Evolutionary conservation across 805 yeast genomes (phyloP), one percentile per base, ranked within the genome.

Genomic region (Monosporozyma aquatica): DNA sequence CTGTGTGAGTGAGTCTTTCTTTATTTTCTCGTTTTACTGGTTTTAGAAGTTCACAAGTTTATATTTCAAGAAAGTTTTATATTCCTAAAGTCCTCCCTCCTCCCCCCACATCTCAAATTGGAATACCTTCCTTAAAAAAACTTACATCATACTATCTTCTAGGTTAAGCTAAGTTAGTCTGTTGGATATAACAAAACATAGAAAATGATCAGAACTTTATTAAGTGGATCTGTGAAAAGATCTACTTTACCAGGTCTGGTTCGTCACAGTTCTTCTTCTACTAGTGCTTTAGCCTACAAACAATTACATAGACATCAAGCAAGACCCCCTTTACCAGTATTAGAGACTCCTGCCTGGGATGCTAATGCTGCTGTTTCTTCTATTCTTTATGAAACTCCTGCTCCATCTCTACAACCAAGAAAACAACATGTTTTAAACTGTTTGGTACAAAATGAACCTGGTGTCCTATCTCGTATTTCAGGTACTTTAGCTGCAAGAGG

Each of bases 401-500:
- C 67, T 15, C 73, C 71, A 11, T 58, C 66, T 17, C 61, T 51
- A 35, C 76, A 81, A 29, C 85, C 87, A 33, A 71, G 74, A 53
- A 80, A 82, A 52, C 84, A 84, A 57, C 98, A 92, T 56, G 94
- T 92, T 36, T 73, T 92, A 62, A 92, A 90, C 74, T 92, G 98
- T 69, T 74, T 92, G 60, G 98, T 92, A 14, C 97, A 92, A 68
- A 90, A 92, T 65, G 98, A 92, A 68, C 97, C 98, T 6, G 98
- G 98, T 73, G 98, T 92, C 37, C 71, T 92, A 55, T 82, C 95
- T 27, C 77, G 90, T 43, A 85, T 92, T 34, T 83, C 97, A 6
- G 96, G 97, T 43, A 87, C 95, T 42, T 74, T 92, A 52, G 98
- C 98, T 29, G 97, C 97, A 30, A 76, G 98, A 64, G 98, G 98